Percentiles rank a stretch among this genome's conserved stretches.
These are phyloP conservation scores for Bifiguratus adelaidae DNA, from an alignment of 192 early-diverging fungal species.

Conservation along the genomic window DNA sequence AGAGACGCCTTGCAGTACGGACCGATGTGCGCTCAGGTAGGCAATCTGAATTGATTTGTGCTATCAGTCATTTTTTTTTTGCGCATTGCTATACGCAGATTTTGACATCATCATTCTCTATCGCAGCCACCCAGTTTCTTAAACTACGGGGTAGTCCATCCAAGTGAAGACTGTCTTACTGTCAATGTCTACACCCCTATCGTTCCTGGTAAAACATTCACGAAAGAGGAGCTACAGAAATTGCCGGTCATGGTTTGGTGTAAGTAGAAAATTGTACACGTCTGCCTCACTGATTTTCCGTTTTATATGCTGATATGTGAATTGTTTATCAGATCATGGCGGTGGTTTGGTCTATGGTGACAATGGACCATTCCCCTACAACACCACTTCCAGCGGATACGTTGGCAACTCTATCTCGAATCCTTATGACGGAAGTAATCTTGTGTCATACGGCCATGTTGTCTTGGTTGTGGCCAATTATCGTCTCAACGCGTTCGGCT, in stretches of 20 bases:
- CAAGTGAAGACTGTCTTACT: constrained; percentile 14
- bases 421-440: constrained; percentile 13
- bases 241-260: constrained; percentile 4
- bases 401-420: constrained; percentile 12
- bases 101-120: neutral
- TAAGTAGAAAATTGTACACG: constrained; percentile 3
- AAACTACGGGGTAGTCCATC: constrained; percentile 1
- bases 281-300: constrained; percentile 7
- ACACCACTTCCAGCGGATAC: constrained; percentile 3
- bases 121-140: constrained; percentile 3
- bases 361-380: neutral
- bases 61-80: no score
- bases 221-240: constrained; percentile 1
- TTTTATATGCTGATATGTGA: constrained; percentile 17
- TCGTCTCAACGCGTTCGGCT: constrained; percentile 18
- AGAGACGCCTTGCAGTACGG: neutral
- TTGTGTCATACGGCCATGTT: constrained; percentile 17
- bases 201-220: neutral
- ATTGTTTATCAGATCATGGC: constrained; percentile 8
- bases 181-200: constrained; percentile 19
- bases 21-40: constrained; percentile 3
- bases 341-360: neutral
- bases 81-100: neutral
- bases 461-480: constrained; percentile 23
- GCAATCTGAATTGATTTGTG: constrained; percentile 1